These are phyloP conservation scores for Waltergamsia citrina DNA, from an alignment of 2,329 filamentous ascomycete species.

Conservation along the genomic window DNA sequence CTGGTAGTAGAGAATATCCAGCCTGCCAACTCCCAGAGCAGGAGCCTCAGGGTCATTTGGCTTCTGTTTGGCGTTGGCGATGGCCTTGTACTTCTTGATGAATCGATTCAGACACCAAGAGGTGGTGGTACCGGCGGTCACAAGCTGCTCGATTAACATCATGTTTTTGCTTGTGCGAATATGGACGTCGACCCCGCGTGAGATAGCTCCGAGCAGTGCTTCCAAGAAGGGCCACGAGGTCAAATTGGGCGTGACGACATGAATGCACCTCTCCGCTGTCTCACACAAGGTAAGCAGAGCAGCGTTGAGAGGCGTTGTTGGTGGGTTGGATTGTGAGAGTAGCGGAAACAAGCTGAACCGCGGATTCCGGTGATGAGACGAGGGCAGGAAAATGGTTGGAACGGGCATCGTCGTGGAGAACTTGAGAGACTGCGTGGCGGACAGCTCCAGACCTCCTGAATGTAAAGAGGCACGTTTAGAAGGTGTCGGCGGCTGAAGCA, in stretches of 20 bases:
- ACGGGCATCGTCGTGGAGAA: slow-evolving; percentile 16
- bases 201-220: slow-evolving; percentile 50
- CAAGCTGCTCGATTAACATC: slow-evolving; percentile 74
- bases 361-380: slow-evolving; percentile 62
- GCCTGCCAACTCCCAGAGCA: slow-evolving; percentile 26
- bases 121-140: slow-evolving; percentile 69
- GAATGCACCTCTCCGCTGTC: slow-evolving; percentile 48
- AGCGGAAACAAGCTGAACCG: slow-evolving; percentile 52
- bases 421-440: slow-evolving; percentile 17
- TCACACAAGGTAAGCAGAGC: slow-evolving; percentile 52
- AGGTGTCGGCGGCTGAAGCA: neutral
- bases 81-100: slow-evolving; percentile 39
- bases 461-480: slow-evolving; percentile 5
- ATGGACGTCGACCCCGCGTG: slow-evolving; percentile 56
- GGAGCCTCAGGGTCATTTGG: slow-evolving; percentile 27
- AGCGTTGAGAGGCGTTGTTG: slow-evolving; percentile 58
- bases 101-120: slow-evolving; percentile 52
- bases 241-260: slow-evolving; percentile 69
- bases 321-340: slow-evolving; percentile 35
- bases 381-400: slow-evolving; percentile 60
- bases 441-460: slow-evolving; percentile 5
- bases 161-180: slow-evolving; percentile 59
- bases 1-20: slow-evolving; percentile 52
- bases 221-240: slow-evolving; percentile 57
- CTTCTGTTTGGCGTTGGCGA: slow-evolving; percentile 9